Conservation (phyloP, 345 rosid species). For the Dipteronia sinensis region DNA sequence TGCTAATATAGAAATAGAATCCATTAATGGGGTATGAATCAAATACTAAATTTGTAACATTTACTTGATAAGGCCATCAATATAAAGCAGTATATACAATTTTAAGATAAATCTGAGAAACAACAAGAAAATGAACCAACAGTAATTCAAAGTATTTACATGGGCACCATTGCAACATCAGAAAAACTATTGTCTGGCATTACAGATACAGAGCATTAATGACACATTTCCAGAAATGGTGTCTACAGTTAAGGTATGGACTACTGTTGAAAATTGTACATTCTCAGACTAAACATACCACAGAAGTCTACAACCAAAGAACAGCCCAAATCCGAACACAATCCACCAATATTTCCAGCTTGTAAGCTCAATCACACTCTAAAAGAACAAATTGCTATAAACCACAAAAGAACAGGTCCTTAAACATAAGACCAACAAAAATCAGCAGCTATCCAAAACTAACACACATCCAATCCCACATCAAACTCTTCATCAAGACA, state of each 20-base stretch:
- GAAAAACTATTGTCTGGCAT: not conserved
- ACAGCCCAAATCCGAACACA: not conserved
- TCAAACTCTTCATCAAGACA: not conserved
- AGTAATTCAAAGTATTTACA: not conserved
- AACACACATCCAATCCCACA: not conserved
- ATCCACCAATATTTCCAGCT: not conserved
- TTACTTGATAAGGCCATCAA: not conserved
- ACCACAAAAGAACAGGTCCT: not conserved
- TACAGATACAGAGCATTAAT: slow-evolving; percentile 8
- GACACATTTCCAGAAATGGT: not conserved
- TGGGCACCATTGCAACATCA: not conserved
- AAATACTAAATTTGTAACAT: not conserved
- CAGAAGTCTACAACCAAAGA: not conserved
- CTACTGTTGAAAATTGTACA: not conserved
- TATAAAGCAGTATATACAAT: not conserved
- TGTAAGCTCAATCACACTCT: not conserved
- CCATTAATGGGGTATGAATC: not conserved
- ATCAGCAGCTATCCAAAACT: not conserved
- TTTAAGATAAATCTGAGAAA: not conserved
- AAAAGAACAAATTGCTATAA: not conserved
- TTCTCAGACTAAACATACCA: not conserved
- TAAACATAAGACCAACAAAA: not conserved
- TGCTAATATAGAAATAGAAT: not conserved
- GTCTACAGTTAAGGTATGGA: not conserved
- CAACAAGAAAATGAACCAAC: not conserved